Evolutionary conservation across 225 moss, liverwort and hornwort species (phyloP), one percentile per base, ranked within the genome.

Genomic region (Takakia lepidozioides): DNA sequence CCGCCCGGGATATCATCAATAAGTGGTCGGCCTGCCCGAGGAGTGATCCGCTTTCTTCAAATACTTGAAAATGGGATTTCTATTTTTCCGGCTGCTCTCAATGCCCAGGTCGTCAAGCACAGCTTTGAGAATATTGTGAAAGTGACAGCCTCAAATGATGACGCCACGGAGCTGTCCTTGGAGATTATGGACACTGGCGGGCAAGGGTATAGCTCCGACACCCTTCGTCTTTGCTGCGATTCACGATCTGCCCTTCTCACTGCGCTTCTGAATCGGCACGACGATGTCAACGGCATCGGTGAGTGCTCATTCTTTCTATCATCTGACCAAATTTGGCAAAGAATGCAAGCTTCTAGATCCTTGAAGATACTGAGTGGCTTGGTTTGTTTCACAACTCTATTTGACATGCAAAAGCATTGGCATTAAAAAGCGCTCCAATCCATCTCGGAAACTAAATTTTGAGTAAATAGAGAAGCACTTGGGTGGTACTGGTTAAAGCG

Each of bases 261-360:
- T 42, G 87, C 85, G 30, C 85, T 98, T 13, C 70, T 84, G 50
- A 98, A 98, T 57, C 82, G 82, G 52, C 52, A 90, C 65, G 91
- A 98, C 49, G 95, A 98, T 68, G 84, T 87, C 20, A 98, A 98
- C 65, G 95, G 95, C 69, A 98, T 98, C 64, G 95, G 95, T 98
- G 69, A 75, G 51, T 45, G 10, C 10, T 43, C 53, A 19, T 11
- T 39, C 10, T 16, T 16, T n/a, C n/a, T n/a, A n/a, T n/a, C n/a
- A n/a, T n/a, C n/a, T n/a, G n/a, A n/a, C n/a, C n/a, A n/a, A n/a
- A n/a, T n/a, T n/a, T n/a, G n/a, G n/a, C n/a, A n/a, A n/a, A n/a
- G n/a, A n/a, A n/a, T n/a, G n/a, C n/a, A n/a, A n/a, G n/a, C n/a
- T n/a, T n/a, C n/a, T n/a, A n/a, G n/a, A n/a, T n/a, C n/a, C n/a